These are phyloP conservation scores for Pyrenopolyporus hunteri DNA, from an alignment of 495 filamentous ascomycete species.

Conservation along the genomic window DNA sequence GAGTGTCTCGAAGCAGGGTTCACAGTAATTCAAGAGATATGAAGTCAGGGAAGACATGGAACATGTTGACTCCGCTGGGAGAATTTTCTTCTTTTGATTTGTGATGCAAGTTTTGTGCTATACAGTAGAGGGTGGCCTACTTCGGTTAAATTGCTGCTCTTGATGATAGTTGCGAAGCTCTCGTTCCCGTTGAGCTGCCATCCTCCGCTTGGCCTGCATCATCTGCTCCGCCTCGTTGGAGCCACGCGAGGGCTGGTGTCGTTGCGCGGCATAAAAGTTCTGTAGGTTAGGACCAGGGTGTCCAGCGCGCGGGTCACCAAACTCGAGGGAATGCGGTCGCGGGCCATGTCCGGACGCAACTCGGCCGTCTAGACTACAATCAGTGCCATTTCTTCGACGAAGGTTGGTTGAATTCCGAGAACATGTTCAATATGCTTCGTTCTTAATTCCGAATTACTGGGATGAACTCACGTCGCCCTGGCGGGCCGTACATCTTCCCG, in stretches of 20 bases:
- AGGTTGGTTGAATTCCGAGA: slow-evolving; percentile 7
- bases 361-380: slow-evolving; percentile 49
- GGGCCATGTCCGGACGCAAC: slow-evolving; percentile 49
- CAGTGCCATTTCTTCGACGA: slow-evolving; percentile 19
- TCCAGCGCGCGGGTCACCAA: slow-evolving; percentile 67
- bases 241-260: slow-evolving; percentile 80
- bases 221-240: slow-evolving; percentile 97
- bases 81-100: slow-evolving; percentile 53
- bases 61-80: slow-evolving; percentile 47
- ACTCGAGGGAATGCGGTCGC: slow-evolving; percentile 88
- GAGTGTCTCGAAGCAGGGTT: slow-evolving; percentile 31
- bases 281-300: slow-evolving; percentile 84
- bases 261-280: slow-evolving; percentile 91
- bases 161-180: slow-evolving; percentile 99
- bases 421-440: slow-evolving; percentile 1
- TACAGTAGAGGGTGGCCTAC: slow-evolving; percentile 74
- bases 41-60: slow-evolving; percentile 44
- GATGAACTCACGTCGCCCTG: slow-evolving; percentile 84
- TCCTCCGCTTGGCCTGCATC: slow-evolving; percentile 97
- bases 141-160: slow-evolving; percentile 99
- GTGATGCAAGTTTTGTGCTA: slow-evolving; percentile 61
- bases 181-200: slow-evolving; percentile 97
- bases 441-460: slow-evolving; percentile 19
- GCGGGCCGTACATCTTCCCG: slow-evolving; percentile 81
- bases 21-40: slow-evolving; percentile 40